These are phyloP conservation scores for Linnemannia schmuckeri DNA, from an alignment of 192 early-diverging fungal genomes.

Conservation along the genomic window DNA sequence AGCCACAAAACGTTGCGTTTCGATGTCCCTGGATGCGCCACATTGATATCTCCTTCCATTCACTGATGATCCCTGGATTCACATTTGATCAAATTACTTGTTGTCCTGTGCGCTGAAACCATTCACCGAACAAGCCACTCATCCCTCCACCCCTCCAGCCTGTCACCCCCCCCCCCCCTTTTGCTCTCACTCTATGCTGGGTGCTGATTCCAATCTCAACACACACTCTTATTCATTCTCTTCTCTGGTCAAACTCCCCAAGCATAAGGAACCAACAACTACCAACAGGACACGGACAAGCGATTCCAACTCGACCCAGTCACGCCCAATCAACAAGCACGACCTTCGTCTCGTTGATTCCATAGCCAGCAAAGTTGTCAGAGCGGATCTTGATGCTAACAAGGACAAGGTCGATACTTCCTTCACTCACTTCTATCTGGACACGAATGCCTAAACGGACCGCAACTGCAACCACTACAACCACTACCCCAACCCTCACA, in stretches of 20 bases:
- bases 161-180: neutral
- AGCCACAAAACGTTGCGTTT: too few relatives aligned
- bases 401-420: neutral
- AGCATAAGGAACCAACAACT: neutral
- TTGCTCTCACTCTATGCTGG: neutral
- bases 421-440: neutral
- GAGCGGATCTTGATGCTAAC: constrained; percentile 3
- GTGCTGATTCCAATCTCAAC: constrained; percentile 4
- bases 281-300: neutral
- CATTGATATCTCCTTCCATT: too few relatives aligned
- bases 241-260: neutral
- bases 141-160: neutral
- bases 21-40: too few relatives aligned
- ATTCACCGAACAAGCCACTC: neutral
- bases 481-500: neutral
- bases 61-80: too few relatives aligned
- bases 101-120: too few relatives aligned
- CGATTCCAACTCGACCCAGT: neutral
- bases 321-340: neutral
- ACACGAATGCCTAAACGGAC: neutral
- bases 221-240: neutral
- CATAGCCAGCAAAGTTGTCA: constrained; percentile 1
- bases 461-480: neutral
- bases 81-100: too few relatives aligned
- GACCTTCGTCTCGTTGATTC: neutral